A percentile compares a stretch with the other conserved stretches of the same genome.
These are phyloP conservation scores for Aspergillus persii DNA, from an alignment of 2,329 filamentous ascomycete species.

Conservation along the genomic window DNA sequence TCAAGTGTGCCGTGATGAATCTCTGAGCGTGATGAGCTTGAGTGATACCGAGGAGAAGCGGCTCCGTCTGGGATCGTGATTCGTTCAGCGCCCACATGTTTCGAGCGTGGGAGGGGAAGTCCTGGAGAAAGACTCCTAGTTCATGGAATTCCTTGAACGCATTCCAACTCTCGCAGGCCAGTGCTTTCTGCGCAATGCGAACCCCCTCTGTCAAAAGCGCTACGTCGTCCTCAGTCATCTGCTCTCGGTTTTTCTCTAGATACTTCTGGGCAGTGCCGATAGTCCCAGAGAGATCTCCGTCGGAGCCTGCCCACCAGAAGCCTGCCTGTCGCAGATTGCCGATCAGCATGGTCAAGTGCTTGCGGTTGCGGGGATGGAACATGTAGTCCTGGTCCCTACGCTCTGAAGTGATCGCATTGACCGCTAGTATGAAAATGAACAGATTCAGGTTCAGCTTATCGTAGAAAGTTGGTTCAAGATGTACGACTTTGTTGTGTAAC, in stretches of 20 bases:
- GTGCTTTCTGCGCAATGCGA: conserved; percentile 59
- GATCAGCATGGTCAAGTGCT: conserved; percentile 66
- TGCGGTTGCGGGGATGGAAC: conserved; percentile 73
- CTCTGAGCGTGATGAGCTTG: conserved; percentile 57
- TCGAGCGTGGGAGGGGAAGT: conserved; percentile 63
- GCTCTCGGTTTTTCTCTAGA: conserved; percentile 59
- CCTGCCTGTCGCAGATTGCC: conserved; percentile 78
- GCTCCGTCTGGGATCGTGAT: conserved; percentile 37
- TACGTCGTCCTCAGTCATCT: conserved; percentile 61
- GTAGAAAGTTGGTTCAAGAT: conserved; percentile 77
- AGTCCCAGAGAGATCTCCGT: conserved; percentile 61
- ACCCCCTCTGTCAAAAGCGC: conserved; percentile 63
- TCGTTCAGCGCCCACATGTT: conserved; percentile 66
- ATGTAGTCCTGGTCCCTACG: conserved; percentile 82
- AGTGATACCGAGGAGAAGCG: conserved; percentile 57
- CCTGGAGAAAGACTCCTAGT: conserved; percentile 68
- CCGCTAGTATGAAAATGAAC: conserved; percentile 78
- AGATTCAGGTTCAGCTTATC: conserved; percentile 81
- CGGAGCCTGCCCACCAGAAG: conserved; percentile 82
- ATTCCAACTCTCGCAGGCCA: conserved; percentile 62
- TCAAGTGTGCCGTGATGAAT: conserved; percentile 47
- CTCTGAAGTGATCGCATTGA: conserved; percentile 87
- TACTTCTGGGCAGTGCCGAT: conserved; percentile 68
- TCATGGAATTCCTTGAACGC: conserved; percentile 71
- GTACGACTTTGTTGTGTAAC: conserved; percentile 68